A percentile compares a stretch with the other conserved stretches of the same genome.
These are phyloP conservation scores for Amoeboaphelidium protococcarum DNA, from an alignment of 371 early-diverging fungal genomes.

Conservation along the genomic window DNA sequence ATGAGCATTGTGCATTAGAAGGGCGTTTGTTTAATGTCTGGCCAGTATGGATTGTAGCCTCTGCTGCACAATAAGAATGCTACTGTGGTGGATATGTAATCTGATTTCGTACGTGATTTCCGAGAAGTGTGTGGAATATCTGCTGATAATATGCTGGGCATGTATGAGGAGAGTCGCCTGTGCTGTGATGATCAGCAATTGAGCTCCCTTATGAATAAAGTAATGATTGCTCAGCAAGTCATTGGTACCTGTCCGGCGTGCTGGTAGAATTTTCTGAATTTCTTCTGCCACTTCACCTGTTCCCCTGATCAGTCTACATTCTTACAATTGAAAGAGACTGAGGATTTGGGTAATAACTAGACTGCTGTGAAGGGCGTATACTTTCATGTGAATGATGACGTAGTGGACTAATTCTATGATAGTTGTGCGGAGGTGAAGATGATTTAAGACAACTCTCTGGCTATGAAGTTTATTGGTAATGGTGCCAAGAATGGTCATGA, in stretches of 20 bases:
- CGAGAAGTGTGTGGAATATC: background rate
- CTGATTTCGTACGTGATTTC: no score
- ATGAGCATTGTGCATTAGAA: no score
- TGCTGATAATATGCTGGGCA: background rate
- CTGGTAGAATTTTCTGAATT: constrained; percentile 36
- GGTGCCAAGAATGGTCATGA: constrained; percentile 36
- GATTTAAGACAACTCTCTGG: constrained; percentile 31
- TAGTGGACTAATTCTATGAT: constrained; percentile 31
- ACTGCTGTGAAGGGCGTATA: constrained; percentile 21
- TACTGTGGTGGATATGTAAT: no score
- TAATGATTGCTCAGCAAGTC: constrained; percentile 25
- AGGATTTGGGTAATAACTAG: constrained; percentile 7
- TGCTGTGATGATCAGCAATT: constrained; percentile 36
- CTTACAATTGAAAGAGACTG: constrained; percentile 26
- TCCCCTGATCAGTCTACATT: constrained; percentile 38
- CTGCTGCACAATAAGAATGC: no score
- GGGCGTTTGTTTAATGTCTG: no score
- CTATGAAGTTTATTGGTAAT: constrained; percentile 45
- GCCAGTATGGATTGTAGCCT: no score
- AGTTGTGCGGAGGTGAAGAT: constrained; percentile 50
- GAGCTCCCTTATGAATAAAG: constrained; percentile 17
- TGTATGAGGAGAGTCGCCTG: constrained; percentile 12
- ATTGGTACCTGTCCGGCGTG: constrained; percentile 44
- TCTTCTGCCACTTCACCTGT: constrained; percentile 44
- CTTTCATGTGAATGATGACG: constrained; percentile 27